Base-by-base conservation (phyloP, 306 rosid species). In the Trifolium dubium region DNA sequence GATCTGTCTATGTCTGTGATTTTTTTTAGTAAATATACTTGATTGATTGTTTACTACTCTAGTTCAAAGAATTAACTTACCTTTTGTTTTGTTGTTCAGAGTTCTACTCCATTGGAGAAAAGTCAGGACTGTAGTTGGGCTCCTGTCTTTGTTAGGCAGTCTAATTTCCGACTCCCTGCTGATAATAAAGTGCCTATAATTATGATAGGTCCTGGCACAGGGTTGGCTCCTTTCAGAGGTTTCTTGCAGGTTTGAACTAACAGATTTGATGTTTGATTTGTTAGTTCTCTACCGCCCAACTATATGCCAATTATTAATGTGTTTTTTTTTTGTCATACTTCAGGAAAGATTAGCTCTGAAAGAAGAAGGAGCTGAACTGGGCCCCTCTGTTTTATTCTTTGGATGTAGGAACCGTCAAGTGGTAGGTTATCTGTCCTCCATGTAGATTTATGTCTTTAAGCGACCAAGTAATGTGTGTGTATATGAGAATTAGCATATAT, bases 211-310 rank as follows among this genome's bases (percentile, higher is more conserved):
- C 99, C 99, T 64, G 99, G 99, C 40, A 95, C 99, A 66, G 99
- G 99, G 62, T 88, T 95, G 76, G 99, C 99, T 84, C 99, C 99
- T 77, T 95, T 95, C 93, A 87, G 99, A 88, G 99, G 99, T 80
- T 95, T 95, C 86, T 78, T 95, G 47, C 99, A 95, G 98, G 99
- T 95, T 76, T 79, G 50, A 55, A 82, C 76, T 72, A 10, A 76
- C 71, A 6, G 8, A 80, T 76, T 69, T 64, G 51, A 63, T 72
- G 66, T 78, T 62, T 54, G 59, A 19, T 62, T 35, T 40, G 50
- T 15, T 49, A 64, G 32, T 65, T 68, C 50, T 37, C 71, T 29
- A 18, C 60, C 43, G 23, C 74, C 28, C n/a, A 53, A 15, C 47
- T 74, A 46, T 64, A 35, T 73, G 67, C 73, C 46, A 64, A 6